These are phyloP conservation scores for Podospora australis DNA, from an alignment of 495 filamentous ascomycete genomes.

Conservation along the genomic window DNA sequence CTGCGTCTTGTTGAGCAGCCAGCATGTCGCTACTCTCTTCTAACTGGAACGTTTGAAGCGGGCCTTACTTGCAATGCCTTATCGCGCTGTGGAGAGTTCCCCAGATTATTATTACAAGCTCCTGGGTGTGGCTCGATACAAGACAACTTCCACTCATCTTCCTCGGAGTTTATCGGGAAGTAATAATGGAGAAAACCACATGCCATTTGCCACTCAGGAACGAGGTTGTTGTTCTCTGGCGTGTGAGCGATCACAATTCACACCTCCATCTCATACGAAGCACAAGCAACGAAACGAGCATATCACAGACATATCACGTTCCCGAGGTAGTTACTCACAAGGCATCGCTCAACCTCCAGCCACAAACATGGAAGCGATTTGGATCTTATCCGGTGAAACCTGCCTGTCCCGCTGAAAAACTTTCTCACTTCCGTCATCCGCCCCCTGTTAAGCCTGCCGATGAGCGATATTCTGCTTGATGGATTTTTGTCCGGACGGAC, in stretches of 20 bases:
- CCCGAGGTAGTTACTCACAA: no score
- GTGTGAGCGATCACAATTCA: no score
- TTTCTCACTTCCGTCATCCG: no score
- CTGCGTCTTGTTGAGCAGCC: background rate
- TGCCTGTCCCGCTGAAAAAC: no score
- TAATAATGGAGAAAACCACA: background rate
- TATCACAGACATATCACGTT: background rate
- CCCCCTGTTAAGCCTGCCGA: background rate
- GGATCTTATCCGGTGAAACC: background rate
- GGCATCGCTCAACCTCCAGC: no score
- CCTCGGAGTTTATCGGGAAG: conserved; percentile 14
- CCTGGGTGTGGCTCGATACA: conserved; percentile 1
- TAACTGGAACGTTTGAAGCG: no score
- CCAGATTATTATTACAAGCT: conserved; percentile 4
- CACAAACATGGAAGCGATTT: no score
- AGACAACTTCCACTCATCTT: background rate
- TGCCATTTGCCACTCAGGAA: background rate
- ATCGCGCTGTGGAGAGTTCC: conserved; percentile 12
- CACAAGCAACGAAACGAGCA: background rate
- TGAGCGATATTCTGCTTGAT: conserved; percentile 1
- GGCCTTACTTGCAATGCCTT: conserved; percentile 4
- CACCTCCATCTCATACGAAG: background rate
- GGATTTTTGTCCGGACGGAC: no score
- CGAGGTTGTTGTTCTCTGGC: no score
- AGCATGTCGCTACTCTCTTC: no score